Conservation (phyloP, 306 rosid species). For the Glycine tomentella region DNA sequence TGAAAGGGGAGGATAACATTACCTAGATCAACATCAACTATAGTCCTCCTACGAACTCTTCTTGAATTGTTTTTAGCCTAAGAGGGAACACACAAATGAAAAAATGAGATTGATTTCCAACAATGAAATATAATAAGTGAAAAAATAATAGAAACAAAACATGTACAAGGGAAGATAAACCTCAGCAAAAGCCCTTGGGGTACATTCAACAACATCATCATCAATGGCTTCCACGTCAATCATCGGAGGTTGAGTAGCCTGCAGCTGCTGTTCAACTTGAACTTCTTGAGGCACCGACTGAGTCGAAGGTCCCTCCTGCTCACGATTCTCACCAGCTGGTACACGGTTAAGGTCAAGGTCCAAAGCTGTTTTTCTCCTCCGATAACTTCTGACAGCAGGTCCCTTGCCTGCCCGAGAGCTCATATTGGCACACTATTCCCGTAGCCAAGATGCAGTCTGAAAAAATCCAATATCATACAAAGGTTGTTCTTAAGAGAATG, state of each 20-base stretch:
- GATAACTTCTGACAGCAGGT: conserved; percentile 43
- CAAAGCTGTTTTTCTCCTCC: conserved; percentile 54
- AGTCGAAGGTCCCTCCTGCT: conserved; percentile 52
- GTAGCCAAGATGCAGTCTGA: conserved; percentile 30
- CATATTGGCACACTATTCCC: conserved; percentile 38
- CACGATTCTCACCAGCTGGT: conserved; percentile 49
- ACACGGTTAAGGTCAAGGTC: conserved; percentile 53
- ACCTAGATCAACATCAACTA: conserved; percentile 92
- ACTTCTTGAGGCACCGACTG: conserved; percentile 44
- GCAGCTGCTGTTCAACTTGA: conserved; percentile 42
- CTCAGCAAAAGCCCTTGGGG: conserved; percentile 85
- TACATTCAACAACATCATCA: conserved; percentile 84
- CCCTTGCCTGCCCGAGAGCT: conserved; percentile 43
- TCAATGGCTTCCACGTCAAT: conserved; percentile 92
- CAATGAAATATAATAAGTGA: neutral
- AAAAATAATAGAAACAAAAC: conserved; percentile 24
- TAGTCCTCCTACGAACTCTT: conserved; percentile 63
- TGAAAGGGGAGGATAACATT: conserved; percentile 29
- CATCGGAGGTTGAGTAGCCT: conserved; percentile 46
- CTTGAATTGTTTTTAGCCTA: conserved; percentile 90
- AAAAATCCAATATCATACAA: conserved; percentile 9
- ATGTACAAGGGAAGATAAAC: conserved; percentile 46
- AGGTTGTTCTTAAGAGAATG: neutral
- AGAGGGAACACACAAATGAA: conserved; percentile 26
- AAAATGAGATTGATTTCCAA: conserved; percentile 30